Evolutionary conservation across 306 rosid species (phyloP), one percentile per base, ranked within the genome.

Genomic region (Hippophae gyantsensis): DNA sequence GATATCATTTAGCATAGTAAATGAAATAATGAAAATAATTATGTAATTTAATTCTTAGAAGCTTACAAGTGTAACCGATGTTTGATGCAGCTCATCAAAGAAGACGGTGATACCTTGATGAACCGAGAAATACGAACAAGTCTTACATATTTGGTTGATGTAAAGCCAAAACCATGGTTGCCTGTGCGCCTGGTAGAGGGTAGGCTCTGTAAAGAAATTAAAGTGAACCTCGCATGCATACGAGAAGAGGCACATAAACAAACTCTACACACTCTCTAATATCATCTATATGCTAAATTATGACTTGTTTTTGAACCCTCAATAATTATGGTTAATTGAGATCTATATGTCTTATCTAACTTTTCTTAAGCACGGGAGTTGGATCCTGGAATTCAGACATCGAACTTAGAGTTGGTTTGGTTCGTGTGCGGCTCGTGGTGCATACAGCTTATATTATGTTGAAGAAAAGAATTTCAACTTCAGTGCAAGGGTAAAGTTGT

Each of bases 151-250:
- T 13, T 61, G 18, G 93, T 87, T 48, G 87, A 87, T 73, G 96
- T 87, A 61, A 87, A 80, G 89, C 98, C 98, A 9, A 87, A 92
- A 76, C 62, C 76, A 42, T 77, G 90, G 86, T 60, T 92, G 73
- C 96, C 98, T 1, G 81, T 92, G 57, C 61, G 49, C 57, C 88
- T 92, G 4, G 72, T 87, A 26, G 96, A 92, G 84, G 83, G 83
- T 54, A 79, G 84, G 56, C 89, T 92, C 32, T 80, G 96, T 79
- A 70, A 64, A 54, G 95, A 92, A 82, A 83, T 87, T 49, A 80
- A 81, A 68, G 42, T 46, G 69, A 92, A 92, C 79, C 95, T 92
- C 57, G 60, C 43, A 51, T 69, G 81, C 68, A 62, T 92, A 25
- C 82, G 89, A 42, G 76, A 76, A 5, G 82, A 87, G 76, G 89